Conservation (phyloP, 306 rosid genomes). For the Psophocarpus tetragonolobus region DNA sequence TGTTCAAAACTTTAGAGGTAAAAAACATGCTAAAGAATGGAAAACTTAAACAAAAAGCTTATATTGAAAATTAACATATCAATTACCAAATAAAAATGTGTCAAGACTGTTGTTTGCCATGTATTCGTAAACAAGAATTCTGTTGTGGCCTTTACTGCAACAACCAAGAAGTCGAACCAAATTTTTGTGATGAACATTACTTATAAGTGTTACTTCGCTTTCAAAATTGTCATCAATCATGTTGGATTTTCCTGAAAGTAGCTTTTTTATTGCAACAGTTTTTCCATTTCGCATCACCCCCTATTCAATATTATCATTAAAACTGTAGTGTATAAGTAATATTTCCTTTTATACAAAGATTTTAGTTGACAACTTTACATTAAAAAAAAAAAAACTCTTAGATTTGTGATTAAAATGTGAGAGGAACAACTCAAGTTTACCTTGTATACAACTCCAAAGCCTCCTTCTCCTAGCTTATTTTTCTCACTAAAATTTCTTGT, state of each 20-base stretch:
- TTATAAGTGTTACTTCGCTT: slow-evolving; percentile 68
- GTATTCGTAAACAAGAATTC: slow-evolving; percentile 67
- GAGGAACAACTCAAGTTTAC: slow-evolving; percentile 21
- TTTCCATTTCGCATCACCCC: slow-evolving; percentile 66
- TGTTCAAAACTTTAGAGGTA: too few species aligned
- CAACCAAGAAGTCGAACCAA: neutral
- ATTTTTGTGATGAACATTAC: slow-evolving; percentile 22
- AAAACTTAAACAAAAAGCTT: neutral
- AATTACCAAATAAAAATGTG: slow-evolving; percentile 65
- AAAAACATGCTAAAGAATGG: neutral
- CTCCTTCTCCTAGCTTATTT: slow-evolving; percentile 69
- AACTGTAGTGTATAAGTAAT: too few species aligned
- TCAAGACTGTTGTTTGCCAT: slow-evolving; percentile 70
- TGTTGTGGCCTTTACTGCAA: slow-evolving; percentile 50
- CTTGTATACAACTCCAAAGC: slow-evolving; percentile 69
- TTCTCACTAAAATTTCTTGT: slow-evolving; percentile 51
- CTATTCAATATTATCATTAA: slow-evolving; percentile 27
- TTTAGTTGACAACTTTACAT: too few species aligned
- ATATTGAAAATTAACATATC: neutral
- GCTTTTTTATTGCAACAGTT: slow-evolving; percentile 62
- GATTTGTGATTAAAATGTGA: too few species aligned
- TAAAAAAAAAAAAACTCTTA: too few species aligned
- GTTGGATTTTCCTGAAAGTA: slow-evolving; percentile 44
- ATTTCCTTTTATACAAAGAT: too few species aligned
- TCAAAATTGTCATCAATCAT: slow-evolving; percentile 55